Evolutionary conservation across 2,329 filamentous ascomycete genomes (phyloP).

Genomic region (Botrytis squamosa): DNA sequence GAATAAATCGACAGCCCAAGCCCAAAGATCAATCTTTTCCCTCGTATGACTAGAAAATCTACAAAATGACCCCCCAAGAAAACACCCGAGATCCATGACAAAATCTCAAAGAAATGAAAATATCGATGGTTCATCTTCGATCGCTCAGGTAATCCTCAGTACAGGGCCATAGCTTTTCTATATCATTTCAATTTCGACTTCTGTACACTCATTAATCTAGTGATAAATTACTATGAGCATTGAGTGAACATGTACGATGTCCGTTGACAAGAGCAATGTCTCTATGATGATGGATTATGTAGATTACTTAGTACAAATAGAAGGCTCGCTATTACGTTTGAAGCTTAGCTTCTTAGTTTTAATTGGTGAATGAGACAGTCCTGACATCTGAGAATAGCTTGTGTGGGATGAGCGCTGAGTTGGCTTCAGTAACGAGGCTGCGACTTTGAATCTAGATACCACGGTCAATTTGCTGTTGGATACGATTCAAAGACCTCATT

Average conservation of each 20-base stretch:
- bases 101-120: not conserved
- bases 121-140: too few relatives aligned
- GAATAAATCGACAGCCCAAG: not conserved
- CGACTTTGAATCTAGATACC: not conserved
- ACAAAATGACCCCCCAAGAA: fast-evolving
- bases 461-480: not conserved
- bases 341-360: not conserved
- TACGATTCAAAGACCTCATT: not conserved
- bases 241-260: not conserved
- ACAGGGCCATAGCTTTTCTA: not conserved
- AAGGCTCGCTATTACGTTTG: not conserved
- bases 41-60: not conserved
- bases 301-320: not conserved
- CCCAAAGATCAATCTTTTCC: not conserved
- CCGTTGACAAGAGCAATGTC: not conserved
- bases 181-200: too few relatives aligned
- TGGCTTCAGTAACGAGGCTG: too few relatives aligned
- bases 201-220: fast-evolving
- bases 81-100: not conserved
- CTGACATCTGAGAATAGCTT: not conserved
- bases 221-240: not conserved
- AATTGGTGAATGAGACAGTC: not conserved
- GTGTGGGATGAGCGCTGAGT: too few relatives aligned
- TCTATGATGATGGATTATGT: too few relatives aligned
- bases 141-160: not conserved